These are phyloP conservation scores for Stromatinia cepivora DNA, from an alignment of 2,329 filamentous ascomycete genomes.

Conservation along the genomic window DNA sequence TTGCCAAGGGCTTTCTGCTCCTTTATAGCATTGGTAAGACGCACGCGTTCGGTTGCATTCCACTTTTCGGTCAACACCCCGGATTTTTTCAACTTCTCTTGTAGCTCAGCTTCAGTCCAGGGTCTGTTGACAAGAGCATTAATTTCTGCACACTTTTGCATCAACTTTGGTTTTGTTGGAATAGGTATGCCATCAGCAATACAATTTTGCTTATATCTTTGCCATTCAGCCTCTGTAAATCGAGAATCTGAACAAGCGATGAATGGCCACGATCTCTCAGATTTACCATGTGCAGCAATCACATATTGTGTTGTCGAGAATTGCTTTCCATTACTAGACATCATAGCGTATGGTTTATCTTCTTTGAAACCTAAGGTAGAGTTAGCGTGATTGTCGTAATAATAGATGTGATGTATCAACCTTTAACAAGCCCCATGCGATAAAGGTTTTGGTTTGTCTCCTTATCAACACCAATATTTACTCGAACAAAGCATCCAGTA, in stretches of 20 bases:
- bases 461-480: constrained; percentile 77
- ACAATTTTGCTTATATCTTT: constrained; percentile 75
- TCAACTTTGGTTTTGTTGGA: constrained; percentile 69
- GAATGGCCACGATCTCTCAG: constrained; percentile 84
- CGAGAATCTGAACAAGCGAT: constrained; percentile 82
- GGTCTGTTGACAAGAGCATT: constrained; percentile 74
- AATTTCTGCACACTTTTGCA: constrained; percentile 76
- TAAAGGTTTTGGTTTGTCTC: constrained; percentile 75
- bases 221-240: constrained; percentile 83
- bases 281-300: constrained; percentile 76
- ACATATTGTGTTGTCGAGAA: constrained; percentile 88
- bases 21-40: constrained; percentile 63
- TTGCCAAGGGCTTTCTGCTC: constrained; percentile 66
- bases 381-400: constrained; percentile 36
- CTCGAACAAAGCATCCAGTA: constrained; percentile 79
- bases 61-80: constrained; percentile 66
- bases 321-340: constrained; percentile 68
- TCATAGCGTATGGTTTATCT: constrained; percentile 81
- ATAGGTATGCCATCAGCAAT: constrained; percentile 69
- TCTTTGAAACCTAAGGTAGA: constrained; percentile 64
- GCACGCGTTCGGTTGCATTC: constrained; percentile 66
- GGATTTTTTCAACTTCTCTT: constrained; percentile 72
- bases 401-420: constrained; percentile 47
- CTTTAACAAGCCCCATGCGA: constrained; percentile 84
- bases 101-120: constrained; percentile 82